Evolutionary conservation across 805 yeast genomes (phyloP), one percentile per base, ranked within the genome.

Genomic region (Candida nemodendra): DNA sequence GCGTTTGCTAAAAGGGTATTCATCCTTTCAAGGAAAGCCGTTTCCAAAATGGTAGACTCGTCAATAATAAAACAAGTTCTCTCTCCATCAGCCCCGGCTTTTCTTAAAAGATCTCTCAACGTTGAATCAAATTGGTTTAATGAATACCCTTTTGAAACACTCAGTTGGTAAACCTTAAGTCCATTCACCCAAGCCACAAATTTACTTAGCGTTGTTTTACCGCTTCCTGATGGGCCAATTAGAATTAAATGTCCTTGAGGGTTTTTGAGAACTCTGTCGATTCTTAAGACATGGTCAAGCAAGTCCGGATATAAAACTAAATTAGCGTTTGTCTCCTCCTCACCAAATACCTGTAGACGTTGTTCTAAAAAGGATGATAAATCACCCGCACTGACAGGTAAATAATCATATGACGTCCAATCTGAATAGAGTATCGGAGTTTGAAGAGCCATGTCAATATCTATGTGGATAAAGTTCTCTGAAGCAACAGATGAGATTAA

Each of bases 181-280:
- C 96, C 96, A 56, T 85, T 84, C 64, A 89, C 76, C 98, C 98
- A 91, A 0, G 95, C 79, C 4, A 86, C 96, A 69, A 91, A 91
- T 44, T 79, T 75, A 0, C 84, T 69, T 37, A 89, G 53, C 0
- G 90, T 81, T 0, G 87, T 73, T 57, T 85, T 86, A 1, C 97
- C 97, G 48, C 89, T 78, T 1, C 95, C 76, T 37, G 87, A 74
- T 1, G 86, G 78, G 0, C 97, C 98, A 15, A 86, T 83, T 27
- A 91, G 57, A 46, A 91, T 85, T 69, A 86, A 60, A 59, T 91
- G 98, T 0, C 98, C 98, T 53, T 90, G 97, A 0, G 82, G 80
- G 52, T 88, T 95, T 36, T 80, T 72, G 33, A 91, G 58, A 0
- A 87, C 91, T 39, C 98, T 65, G 51, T 90, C 96, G 32, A 90